phyloP scores from a whole-genome alignment of 176 grass and related monocot genomes.

The Oryza meyeriana region DNA sequence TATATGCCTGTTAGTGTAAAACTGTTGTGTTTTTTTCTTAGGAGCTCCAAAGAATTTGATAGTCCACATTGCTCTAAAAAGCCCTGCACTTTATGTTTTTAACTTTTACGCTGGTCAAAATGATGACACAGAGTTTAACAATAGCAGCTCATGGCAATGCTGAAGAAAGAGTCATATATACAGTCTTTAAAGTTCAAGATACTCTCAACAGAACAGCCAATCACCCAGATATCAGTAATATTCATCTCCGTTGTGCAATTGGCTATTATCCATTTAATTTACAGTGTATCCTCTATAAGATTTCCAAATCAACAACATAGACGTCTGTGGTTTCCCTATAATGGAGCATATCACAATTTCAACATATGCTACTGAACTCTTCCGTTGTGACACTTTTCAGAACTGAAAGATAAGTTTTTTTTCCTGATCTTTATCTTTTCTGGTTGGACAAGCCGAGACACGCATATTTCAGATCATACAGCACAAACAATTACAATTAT shows the following conservation, averaged over 20 bases:
- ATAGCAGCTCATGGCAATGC: not conserved
- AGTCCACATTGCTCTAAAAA: not conserved
- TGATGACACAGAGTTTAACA: not conserved
- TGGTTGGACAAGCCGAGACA: not conserved
- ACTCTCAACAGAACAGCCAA: too few species aligned
- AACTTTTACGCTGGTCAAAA: too few species aligned
- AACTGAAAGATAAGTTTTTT: not conserved
- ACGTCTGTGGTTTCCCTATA: not conserved
- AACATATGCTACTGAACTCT: not conserved
- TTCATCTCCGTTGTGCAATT: not conserved
- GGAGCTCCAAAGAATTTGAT: too few species aligned
- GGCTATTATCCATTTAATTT: conserved; percentile 1
- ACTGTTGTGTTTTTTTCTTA: too few species aligned
- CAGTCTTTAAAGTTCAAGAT: not conserved
- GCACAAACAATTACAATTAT: not conserved
- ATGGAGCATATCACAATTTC: not conserved
- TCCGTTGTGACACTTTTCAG: not conserved
- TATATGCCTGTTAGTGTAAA: too few species aligned
- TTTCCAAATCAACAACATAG: not conserved
- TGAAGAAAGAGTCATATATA: not conserved
- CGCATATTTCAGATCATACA: not conserved
- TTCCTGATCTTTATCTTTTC: not conserved
- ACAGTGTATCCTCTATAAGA: conserved; percentile 11
- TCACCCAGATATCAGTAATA: not conserved
- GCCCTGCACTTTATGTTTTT: too few species aligned